Evolutionary conservation across 805 yeast species (phyloP).

Genomic region (Metschnikowia proteae): DNA sequence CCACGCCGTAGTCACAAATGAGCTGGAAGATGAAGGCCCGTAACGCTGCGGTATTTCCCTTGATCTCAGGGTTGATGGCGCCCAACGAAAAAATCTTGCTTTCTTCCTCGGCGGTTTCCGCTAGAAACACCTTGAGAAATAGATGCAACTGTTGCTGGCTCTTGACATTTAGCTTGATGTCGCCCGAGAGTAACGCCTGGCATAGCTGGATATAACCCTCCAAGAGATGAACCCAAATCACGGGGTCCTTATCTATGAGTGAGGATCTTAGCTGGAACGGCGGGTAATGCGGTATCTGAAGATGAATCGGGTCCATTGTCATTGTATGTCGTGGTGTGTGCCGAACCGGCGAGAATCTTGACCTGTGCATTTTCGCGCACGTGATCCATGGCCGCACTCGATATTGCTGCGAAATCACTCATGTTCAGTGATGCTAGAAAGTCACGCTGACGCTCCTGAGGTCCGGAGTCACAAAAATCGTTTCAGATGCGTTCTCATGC

Average conservation of each 20-base stretch:
- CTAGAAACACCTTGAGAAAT: slow-evolving; percentile 55
- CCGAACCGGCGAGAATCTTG: too few species aligned
- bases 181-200: slow-evolving; percentile 42
- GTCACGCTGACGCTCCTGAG: slow-evolving; percentile 57
- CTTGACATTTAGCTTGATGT: slow-evolving; percentile 43
- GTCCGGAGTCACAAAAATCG: slow-evolving; percentile 69
- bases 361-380: slow-evolving; percentile 4
- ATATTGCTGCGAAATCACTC: slow-evolving; percentile 2
- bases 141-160: slow-evolving; percentile 56
- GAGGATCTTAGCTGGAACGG: slow-evolving; percentile 73
- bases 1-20: slow-evolving; percentile 49
- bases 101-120: slow-evolving; percentile 60
- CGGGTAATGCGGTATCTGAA: slow-evolving; percentile 69
- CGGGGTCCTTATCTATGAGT: slow-evolving; percentile 79
- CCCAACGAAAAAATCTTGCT: slow-evolving; percentile 65
- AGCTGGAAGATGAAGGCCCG: slow-evolving; percentile 49
- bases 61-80: slow-evolving; percentile 65
- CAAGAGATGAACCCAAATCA: slow-evolving; percentile 71
- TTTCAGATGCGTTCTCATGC: slow-evolving; percentile 63
- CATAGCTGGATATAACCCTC: slow-evolving; percentile 58
- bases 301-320: slow-evolving; percentile 19
- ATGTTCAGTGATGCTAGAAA: slow-evolving; percentile 30
- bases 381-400: neutral
- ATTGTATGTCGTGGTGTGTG: neutral
- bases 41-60: slow-evolving; percentile 46